Conservation (phyloP, 2,329 filamentous ascomycete species). For the Macrophomina tecta region DNA sequence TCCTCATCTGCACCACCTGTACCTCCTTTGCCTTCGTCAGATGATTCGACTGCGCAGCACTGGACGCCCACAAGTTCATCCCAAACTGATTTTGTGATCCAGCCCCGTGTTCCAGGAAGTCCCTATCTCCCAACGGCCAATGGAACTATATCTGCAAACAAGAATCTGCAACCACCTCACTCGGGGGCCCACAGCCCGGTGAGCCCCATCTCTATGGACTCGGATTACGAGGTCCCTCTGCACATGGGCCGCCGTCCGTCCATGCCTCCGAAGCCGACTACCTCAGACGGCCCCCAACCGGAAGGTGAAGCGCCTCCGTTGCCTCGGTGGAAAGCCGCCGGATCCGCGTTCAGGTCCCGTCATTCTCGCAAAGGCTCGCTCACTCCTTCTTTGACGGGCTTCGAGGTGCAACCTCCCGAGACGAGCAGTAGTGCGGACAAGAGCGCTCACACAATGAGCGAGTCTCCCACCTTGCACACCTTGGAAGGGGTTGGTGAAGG, state of each 20-base stretch:
- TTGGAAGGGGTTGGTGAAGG: conserved; percentile 21
- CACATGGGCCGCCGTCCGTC: not conserved
- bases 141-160: conserved; percentile 10
- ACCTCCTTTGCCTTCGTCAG: conserved; percentile 16
- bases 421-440: conserved; percentile 20
- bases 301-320: conserved; percentile 8
- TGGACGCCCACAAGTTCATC: conserved; percentile 11
- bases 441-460: conserved; percentile 18
- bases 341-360: conserved; percentile 6
- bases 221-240: conserved; percentile 16
- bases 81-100: conserved; percentile 27
- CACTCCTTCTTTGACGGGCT: conserved; percentile 17
- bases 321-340: conserved; percentile 21
- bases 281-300: conserved; percentile 10
- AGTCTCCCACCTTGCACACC: conserved; percentile 18
- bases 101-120: conserved; percentile 22
- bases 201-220: conserved; percentile 17
- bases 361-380: conserved; percentile 27
- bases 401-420: conserved; percentile 18
- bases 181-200: conserved; percentile 21
- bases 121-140: conserved; percentile 19
- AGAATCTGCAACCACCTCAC: conserved; percentile 16
- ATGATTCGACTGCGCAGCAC: not conserved
- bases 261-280: conserved; percentile 11
- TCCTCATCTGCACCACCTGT: conserved; percentile 18